Conservation (phyloP, 768 basidiomycete genomes). For the Agaricus blazei region DNA sequence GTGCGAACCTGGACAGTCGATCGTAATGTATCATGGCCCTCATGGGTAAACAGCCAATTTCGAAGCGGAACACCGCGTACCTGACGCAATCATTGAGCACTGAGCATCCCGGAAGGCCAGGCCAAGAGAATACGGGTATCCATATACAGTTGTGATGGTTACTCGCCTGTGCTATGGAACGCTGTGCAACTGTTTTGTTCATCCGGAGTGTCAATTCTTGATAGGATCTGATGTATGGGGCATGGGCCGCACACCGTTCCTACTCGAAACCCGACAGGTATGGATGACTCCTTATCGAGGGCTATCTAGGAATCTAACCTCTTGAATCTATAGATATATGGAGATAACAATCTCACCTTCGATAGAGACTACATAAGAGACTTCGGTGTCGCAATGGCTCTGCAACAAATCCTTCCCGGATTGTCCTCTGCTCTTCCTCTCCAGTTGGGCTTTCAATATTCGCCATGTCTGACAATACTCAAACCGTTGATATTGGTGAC, state of each 20-base stretch:
- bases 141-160: no score
- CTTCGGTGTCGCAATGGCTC: not conserved
- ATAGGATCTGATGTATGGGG: not conserved
- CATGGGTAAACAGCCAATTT: not conserved
- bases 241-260: not conserved
- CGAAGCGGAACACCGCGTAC: not conserved
- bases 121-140: no score
- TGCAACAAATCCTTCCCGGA: constrained; percentile 15
- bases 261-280: not conserved
- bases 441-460: constrained; percentile 14
- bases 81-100: not conserved
- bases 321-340: not conserved
- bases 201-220: not conserved
- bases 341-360: not conserved
- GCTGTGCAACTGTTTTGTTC: not conserved
- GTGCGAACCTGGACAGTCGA: no score
- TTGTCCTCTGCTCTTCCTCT: constrained; percentile 11
- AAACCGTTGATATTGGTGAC: constrained; percentile 38
- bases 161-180: no score
- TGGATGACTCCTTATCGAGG: not conserved
- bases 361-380: not conserved
- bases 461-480: constrained; percentile 39
- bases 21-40: no score
- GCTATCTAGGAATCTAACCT: not conserved
- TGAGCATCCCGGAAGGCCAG: no score